These are phyloP conservation scores for Sporothrix curviconia DNA, from an alignment of 2,329 filamentous ascomycete species.

Conservation along the genomic window DNA sequence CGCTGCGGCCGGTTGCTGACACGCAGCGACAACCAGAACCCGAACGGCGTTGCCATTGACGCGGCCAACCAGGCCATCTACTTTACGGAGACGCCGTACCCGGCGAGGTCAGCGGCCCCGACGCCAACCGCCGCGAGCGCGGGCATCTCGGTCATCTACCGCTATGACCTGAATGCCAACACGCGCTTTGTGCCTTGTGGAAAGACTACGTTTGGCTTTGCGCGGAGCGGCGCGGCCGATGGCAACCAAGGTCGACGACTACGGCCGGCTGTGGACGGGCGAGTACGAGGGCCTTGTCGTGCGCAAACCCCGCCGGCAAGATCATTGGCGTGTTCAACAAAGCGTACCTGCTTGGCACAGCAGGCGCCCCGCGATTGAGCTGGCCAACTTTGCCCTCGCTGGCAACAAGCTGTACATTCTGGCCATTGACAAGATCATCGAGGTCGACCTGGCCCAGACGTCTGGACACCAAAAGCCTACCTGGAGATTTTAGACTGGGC, in stretches of 20 bases:
- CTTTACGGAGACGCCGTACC: not conserved
- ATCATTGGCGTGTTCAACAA: not conserved
- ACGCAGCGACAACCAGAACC: not conserved
- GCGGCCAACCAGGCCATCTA: not conserved
- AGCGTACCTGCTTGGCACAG: not conserved
- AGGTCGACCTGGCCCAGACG: not conserved
- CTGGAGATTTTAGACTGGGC: not conserved
- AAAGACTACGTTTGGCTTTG: not conserved
- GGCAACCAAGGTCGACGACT: not conserved
- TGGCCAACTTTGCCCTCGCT: not conserved
- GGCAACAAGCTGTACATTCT: not conserved
- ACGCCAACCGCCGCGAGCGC: not conserved
- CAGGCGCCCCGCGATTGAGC: not conserved
- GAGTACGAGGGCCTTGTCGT: not conserved
- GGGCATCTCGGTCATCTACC: not conserved
- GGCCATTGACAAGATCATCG: not conserved
- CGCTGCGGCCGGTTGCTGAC: not conserved
- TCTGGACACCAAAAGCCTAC: not conserved
- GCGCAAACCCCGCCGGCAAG: not conserved
- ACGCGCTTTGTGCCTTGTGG: not conserved
- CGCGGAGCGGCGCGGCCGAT: not conserved
- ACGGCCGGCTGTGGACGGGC: not conserved
- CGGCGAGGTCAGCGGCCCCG: not conserved
- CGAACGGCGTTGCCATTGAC: not conserved
- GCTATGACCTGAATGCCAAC: not conserved